Base-by-base conservation (phyloP, 768 basidiomycete species). In the Hemileccinum impolitum region DNA sequence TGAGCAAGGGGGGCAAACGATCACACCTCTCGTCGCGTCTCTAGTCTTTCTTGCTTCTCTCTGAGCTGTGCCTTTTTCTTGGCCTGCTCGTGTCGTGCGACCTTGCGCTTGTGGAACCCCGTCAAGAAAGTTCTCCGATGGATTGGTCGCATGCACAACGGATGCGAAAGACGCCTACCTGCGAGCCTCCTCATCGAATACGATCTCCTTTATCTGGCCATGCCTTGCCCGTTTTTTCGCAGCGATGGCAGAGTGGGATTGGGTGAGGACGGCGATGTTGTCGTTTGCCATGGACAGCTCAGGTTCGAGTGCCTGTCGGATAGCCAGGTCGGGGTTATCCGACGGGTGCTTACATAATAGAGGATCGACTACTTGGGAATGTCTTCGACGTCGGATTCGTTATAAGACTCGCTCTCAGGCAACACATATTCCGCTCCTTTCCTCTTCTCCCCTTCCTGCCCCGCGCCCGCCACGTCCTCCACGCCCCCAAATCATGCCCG, bases 51-150 rank as follows among this genome's bases (percentile, higher is more conserved):
- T 60, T 83, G 78, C 63, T 89, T 90, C 60, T 91, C 87, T 55
- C 85, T 73, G 60, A 90, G 82, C 53, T 78, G 70, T 12, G 90
- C 90, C 65, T 80, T 86, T 56, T 81, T 77, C 58, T 80, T 82
- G 38, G 84, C 84, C 42, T 80, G 85, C 58, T 94, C 90, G 54
- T 82, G 78, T 65, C 87, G 90, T 51, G 83, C 85, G 43, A 92
- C 70, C 69, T 95, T 96, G 58, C 94, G 82, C 70, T 94, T 94
- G 66, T 88, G 87, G 66, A 96, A 96, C 23, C 94, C 94, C 15
- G 92, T 94, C 63, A 96, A 72, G 69, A 88, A 96, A 51, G 94
- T 87, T 62, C 93, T 94, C 59, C 30, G 30, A 21, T 10, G 35
- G 39, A 43, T 53, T 35, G 39, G 41, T 47, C 52, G 49, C 60